Base-by-base conservation (phyloP, 2,329 filamentous ascomycete species). In the Colletotrichum sp. region DNA sequence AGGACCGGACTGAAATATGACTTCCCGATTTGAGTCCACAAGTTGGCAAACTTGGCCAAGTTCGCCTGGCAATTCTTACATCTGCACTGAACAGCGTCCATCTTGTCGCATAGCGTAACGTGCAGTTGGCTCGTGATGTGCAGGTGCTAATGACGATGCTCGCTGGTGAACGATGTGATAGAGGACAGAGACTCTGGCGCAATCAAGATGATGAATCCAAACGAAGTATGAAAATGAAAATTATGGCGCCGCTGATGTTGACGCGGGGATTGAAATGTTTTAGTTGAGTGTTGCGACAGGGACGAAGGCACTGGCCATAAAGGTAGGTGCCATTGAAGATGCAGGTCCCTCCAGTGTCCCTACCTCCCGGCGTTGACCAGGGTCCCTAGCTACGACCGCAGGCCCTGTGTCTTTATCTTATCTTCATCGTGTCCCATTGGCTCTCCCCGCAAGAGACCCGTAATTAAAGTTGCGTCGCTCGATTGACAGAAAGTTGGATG, bases 1-100 rank as follows among this genome's bases (percentile, higher is more conserved):
- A 84, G 73, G 13, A 84, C 78, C 6, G 85, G 86, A n/a, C 83
- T 85, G 69, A 85, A 82, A 73, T 86, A 86, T 26, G 81, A 82
- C 63, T 85, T 85, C 57, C 84, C 85, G 36, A 88, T 82, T 76
- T 86, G 82, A 3, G 78, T 83, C 86, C 86, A 88, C 8, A 83
- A 57, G 52, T 88, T 87, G 71, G 79, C 49, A 63, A 85, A 81
- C 2, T 65, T 72, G 65, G 82, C 83, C n/a, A 86, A 71, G 7
- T 78, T 70, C 8, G 78, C 75, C 28, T 83, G 79, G 74, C 81
- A 85, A 34, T 79, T 79, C 69, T 80, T 79, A 80, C 87, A 88
- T 73, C 81, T 83, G 79, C 83, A 83, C 34, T 78, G 72, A 59
- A 87, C 79, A 7, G 63, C 77, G 36, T 87, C 83, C 85, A 87